These are phyloP conservation scores for Cladosporium sp. DNA, from an alignment of 2,329 filamentous ascomycete species.

Conservation along the genomic window DNA sequence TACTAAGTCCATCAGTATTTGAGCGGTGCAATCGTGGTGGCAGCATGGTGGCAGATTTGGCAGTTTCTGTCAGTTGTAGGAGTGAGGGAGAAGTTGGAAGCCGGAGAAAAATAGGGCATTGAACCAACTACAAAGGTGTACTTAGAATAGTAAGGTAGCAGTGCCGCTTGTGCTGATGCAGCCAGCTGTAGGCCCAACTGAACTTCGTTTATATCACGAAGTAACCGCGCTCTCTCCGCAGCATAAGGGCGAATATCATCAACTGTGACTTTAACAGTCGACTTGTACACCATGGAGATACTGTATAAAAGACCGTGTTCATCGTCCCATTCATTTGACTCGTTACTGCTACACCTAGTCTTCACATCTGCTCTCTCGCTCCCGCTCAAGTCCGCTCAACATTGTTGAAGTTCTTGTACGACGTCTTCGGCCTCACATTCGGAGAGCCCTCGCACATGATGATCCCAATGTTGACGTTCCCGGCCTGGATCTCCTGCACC, in stretches of 20 bases:
- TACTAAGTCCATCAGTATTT: too few relatives aligned
- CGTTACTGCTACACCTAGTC: background rate
- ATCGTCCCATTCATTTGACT: background rate
- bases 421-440: constrained; percentile 11
- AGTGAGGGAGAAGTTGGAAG: too few relatives aligned
- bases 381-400: background rate
- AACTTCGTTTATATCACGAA: background rate
- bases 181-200: background rate
- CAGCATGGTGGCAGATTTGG: too few relatives aligned
- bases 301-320: background rate
- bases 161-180: too few relatives aligned
- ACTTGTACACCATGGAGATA: background rate
- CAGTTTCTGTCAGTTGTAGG: too few relatives aligned
- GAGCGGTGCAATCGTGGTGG: too few relatives aligned
- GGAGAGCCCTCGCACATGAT: background rate
- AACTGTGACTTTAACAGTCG: background rate
- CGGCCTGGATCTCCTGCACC: background rate
- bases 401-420: constrained; percentile 9
- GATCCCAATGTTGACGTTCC: background rate
- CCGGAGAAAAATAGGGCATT: too few relatives aligned
- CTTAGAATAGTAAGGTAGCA: too few relatives aligned
- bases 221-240: background rate
- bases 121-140: too few relatives aligned
- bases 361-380: background rate
- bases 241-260: background rate